Percentiles rank a stretch among this genome's conserved stretches.
Evolutionary conservation across 2,329 filamentous ascomycete species (phyloP).

Genomic region (Grosmannia penicillata): DNA sequence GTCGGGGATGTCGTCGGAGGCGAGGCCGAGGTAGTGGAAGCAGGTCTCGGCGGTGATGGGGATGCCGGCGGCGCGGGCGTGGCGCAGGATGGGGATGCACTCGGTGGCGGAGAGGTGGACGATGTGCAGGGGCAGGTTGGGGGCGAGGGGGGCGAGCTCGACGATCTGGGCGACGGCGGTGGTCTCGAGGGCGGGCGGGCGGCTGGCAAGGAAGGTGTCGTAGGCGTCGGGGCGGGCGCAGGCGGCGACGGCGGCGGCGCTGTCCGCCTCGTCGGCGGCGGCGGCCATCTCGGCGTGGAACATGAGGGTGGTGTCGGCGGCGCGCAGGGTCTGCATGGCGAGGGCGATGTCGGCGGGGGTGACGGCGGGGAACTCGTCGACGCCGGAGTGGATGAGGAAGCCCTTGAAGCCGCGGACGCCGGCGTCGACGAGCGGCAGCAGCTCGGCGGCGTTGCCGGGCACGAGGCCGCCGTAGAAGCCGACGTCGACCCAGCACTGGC

Average conservation of each 20-base stretch:
- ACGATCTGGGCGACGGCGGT: slow-evolving; percentile 81
- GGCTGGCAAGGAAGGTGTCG: slow-evolving; percentile 79
- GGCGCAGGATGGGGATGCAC: slow-evolving; percentile 66
- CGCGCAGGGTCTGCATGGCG: slow-evolving; percentile 67
- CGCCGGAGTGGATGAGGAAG: slow-evolving; percentile 91
- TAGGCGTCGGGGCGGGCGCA: slow-evolving; percentile 62
- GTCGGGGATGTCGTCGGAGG: slow-evolving; percentile 65
- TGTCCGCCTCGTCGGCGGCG: slow-evolving; percentile 51
- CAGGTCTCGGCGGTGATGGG: slow-evolving; percentile 91
- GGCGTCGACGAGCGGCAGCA: slow-evolving; percentile 66
- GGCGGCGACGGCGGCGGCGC: slow-evolving; percentile 52
- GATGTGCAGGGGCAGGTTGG: slow-evolving; percentile 76
- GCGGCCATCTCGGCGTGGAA: slow-evolving; percentile 98
- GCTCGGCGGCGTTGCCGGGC: slow-evolving; percentile 69
- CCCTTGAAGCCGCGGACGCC: slow-evolving; percentile 95
- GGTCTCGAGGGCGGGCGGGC: slow-evolving; percentile 80
- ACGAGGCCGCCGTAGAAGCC: slow-evolving; percentile 94
- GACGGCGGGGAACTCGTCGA: slow-evolving; percentile 93
- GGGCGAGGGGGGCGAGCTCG: slow-evolving; percentile 64
- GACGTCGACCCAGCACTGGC: slow-evolving; percentile 97
- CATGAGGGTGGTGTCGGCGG: slow-evolving; percentile 83
- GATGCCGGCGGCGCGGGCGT: slow-evolving; percentile 56
- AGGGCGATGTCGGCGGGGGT: slow-evolving; percentile 61
- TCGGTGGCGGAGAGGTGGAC: slow-evolving; percentile 86
- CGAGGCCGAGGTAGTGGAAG: slow-evolving; percentile 83